Evolutionary conservation across 2,329 filamentous ascomycete genomes (phyloP), one percentile per base, ranked within the genome.

Genomic region (Phialocephala sp.): DNA sequence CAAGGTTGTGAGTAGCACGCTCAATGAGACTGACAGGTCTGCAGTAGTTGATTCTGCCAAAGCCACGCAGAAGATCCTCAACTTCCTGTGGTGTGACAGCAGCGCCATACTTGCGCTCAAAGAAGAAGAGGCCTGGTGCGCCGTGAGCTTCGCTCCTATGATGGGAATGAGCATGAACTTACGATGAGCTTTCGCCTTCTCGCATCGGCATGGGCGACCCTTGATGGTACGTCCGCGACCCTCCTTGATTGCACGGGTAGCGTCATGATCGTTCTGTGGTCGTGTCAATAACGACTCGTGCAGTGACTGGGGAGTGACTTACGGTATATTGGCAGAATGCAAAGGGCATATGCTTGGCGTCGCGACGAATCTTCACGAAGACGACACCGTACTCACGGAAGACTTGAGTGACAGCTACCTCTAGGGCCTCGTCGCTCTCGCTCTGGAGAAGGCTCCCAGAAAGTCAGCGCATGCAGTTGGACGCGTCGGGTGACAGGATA

Each of bases 261-360:
- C 87, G 72, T 87, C 78, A 0, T 79, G 74, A 37, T 81, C 77
- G 14, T 79, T 81, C 85, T 87, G 67, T 32, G 12, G 18, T 2
- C 11, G 20, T 37, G 63, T 81, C 61, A 80, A 73, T 58, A 55
- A 11, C 36, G 22, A 18, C 24, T 57, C 56, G n/a, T 50, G 15
- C n/a, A 39, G 15, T 41, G 27, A 36, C 5, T n/a, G 22, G 36
- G 15, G 43, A 43, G 47, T 20, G 32, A 77, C 84, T 79, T 73
- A 88, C 87, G 1, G 84, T 88, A 71, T 81, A 90, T 71, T 90
- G 88, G 24, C 82, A 83, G 69, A 90, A 90, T 0, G 87, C 87
- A 72, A 87, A 88, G 0, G 88, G 88, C 84, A 89, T 88, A 45
- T 84, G 80, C 61, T 84, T 81, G 12, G 65, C 67, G 70, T 89